Percentiles rank a stretch among this genome's conserved stretches.
These are phyloP conservation scores for Lindgomyces ingoldianus DNA, from an alignment of 495 filamentous ascomycete species.

Conservation along the genomic window DNA sequence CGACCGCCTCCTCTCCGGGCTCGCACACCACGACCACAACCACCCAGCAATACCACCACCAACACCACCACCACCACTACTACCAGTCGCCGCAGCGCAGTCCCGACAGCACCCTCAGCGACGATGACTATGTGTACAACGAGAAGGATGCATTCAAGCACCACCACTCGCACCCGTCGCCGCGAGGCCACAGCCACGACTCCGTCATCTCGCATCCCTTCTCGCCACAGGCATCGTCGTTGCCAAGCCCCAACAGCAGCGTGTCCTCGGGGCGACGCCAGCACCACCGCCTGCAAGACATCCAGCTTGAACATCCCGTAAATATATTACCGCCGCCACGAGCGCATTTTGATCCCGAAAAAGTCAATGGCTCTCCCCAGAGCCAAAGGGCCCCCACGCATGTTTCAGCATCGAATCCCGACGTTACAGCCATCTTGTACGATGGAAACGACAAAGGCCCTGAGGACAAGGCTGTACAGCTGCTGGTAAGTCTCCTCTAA, in stretches of 20 bases:
- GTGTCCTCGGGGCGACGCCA: constrained; percentile 19
- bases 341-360: constrained; percentile 29
- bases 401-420: constrained; percentile 25
- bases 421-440: constrained; percentile 28
- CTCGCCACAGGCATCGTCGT: constrained; percentile 26
- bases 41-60: constrained; percentile 6
- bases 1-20: constrained; percentile 23
- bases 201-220: constrained; percentile 35
- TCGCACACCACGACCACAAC: background rate
- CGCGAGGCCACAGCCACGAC: constrained; percentile 18
- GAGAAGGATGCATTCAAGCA: constrained; percentile 12
- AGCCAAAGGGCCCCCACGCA: constrained; percentile 4
- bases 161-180: constrained; percentile 8
- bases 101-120: background rate
- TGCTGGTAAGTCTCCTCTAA: constrained; percentile 26
- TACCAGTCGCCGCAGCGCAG: constrained; percentile 7
- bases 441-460: constrained; percentile 27
- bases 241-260: constrained; percentile 34
- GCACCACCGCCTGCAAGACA: constrained; percentile 4
- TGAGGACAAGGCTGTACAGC: constrained; percentile 27
- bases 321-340: constrained; percentile 18
- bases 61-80: constrained; percentile 1
- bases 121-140: constrained; percentile 7
- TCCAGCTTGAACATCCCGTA: constrained; percentile 4
- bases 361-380: constrained; percentile 11